phyloP scores from a whole-genome alignment of 306 rosid species.

The Argentina anserina region DNA sequence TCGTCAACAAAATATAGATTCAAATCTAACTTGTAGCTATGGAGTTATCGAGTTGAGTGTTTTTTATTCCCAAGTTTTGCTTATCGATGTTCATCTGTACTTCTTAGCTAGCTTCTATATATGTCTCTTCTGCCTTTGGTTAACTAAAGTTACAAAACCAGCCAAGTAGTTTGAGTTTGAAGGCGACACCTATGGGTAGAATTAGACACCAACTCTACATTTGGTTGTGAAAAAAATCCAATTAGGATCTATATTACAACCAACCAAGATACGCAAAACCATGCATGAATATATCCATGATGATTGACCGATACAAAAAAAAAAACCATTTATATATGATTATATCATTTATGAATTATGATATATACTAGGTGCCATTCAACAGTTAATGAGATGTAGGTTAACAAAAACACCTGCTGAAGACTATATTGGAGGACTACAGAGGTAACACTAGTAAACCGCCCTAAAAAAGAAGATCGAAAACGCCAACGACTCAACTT shows the following conservation, averaged over 20 bases:
- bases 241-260: neutral
- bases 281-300: too few relatives aligned
- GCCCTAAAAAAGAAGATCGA: too few relatives aligned
- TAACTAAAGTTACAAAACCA: neutral
- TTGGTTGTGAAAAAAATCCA: too few relatives aligned
- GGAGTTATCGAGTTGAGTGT: neutral
- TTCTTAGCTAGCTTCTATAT: neutral
- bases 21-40: neutral
- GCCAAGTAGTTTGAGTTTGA: neutral
- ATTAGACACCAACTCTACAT: neutral
- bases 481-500: too few relatives aligned
- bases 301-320: too few relatives aligned
- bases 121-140: neutral
- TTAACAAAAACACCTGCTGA: too few relatives aligned
- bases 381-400: neutral
- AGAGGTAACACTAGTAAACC: too few relatives aligned
- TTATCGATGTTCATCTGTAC: neutral
- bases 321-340: too few relatives aligned
- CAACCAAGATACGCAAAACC: neutral
- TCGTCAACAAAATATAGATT: too few relatives aligned
- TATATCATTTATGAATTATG: too few relatives aligned
- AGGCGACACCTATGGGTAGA: neutral
- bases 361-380: neutral
- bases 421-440: too few relatives aligned
- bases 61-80: neutral